Evolutionary conservation across 495 filamentous ascomycete species (phyloP).

Genomic region (Neurospora terricola): DNA sequence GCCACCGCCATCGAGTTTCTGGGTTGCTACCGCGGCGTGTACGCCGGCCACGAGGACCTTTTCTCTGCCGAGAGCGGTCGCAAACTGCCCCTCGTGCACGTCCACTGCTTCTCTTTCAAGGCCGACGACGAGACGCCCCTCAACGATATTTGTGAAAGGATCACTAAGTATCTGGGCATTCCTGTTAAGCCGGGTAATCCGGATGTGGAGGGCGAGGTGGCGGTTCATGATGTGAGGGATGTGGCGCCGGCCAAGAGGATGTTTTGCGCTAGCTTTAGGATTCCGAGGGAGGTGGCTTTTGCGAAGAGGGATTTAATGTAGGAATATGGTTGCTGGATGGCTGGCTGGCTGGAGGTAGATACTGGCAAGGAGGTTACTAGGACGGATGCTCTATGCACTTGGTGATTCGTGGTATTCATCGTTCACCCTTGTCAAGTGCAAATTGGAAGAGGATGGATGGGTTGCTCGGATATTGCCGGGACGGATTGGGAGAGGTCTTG

Average conservation of each 20-base stretch:
- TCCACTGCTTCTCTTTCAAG: slow-evolving; percentile 80
- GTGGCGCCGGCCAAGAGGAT: slow-evolving; percentile 91
- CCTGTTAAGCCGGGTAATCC: slow-evolving; percentile 49
- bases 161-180: slow-evolving; percentile 50
- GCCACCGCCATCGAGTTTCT: slow-evolving; percentile 80
- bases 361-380: background rate
- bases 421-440: background rate
- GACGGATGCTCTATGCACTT: background rate
- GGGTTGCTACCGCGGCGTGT: slow-evolving; percentile 73
- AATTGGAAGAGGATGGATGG: background rate
- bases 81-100: slow-evolving; percentile 73
- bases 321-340: background rate
- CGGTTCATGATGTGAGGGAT: slow-evolving; percentile 68
- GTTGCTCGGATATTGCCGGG: background rate
- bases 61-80: slow-evolving; percentile 45
- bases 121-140: slow-evolving; percentile 50
- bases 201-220: slow-evolving; percentile 46
- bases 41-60: slow-evolving; percentile 53
- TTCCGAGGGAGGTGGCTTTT: slow-evolving; percentile 79
- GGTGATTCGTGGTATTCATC: background rate
- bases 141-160: slow-evolving; percentile 57
- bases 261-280: slow-evolving; percentile 87
- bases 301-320: slow-evolving; percentile 15
- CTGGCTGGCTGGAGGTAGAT: background rate
- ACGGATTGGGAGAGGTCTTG: background rate